Evolutionary conservation across 306 rosid species (phyloP).

Genomic region (Acacia confusa): DNA sequence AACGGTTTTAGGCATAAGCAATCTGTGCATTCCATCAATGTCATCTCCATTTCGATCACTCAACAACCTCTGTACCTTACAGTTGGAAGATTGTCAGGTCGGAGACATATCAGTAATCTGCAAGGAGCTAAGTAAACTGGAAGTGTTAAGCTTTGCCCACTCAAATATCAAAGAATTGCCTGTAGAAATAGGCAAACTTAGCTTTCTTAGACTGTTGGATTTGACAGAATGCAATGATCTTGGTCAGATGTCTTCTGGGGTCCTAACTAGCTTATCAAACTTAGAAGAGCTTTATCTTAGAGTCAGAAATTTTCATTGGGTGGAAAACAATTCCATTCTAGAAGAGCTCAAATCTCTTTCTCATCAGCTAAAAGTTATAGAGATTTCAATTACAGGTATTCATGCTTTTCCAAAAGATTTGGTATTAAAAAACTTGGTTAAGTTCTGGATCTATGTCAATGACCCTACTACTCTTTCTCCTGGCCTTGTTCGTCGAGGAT

Average conservation of each 20-base stretch:
- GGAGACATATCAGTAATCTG: constrained; percentile 30
- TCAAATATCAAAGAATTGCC: constrained; percentile 33
- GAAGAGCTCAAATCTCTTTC: constrained; percentile 23
- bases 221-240: constrained; percentile 30
- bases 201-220: constrained; percentile 25
- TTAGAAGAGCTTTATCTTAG: constrained; percentile 37
- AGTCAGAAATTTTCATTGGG: constrained; percentile 13
- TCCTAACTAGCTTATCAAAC: constrained; percentile 14
- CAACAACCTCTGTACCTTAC: constrained; percentile 1
- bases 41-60: not conserved
- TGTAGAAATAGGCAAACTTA: constrained; percentile 28
- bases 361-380: constrained; percentile 25
- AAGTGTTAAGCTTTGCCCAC: constrained; percentile 33
- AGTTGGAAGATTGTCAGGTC: constrained; percentile 27
- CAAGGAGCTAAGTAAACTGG: constrained; percentile 11
- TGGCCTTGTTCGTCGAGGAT: constrained; percentile 13
- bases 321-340: not conserved
- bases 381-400: not conserved
- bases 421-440: not conserved
- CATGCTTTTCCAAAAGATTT: not conserved
- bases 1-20: constrained; percentile 10
- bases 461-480: constrained; percentile 2
- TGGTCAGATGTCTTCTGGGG: constrained; percentile 14
- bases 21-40: not conserved
- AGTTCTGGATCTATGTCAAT: constrained; percentile 30